Percentiles rank a stretch among this genome's conserved stretches.
These are phyloP conservation scores for Chrysanthemum seticuspe DNA, from an alignment of 129 eudicot genomes.

Conservation along the genomic window DNA sequence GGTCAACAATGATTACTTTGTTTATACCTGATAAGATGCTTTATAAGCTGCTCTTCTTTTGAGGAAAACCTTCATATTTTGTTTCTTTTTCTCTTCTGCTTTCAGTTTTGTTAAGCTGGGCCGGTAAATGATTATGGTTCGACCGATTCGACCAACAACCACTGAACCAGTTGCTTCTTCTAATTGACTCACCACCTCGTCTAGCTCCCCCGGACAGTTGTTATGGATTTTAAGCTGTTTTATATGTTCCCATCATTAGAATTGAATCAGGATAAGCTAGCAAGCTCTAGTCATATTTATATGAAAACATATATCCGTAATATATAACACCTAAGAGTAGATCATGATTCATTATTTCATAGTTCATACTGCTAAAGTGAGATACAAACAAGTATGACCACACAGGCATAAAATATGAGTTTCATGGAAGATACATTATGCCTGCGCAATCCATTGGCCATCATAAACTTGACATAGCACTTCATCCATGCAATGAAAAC, in stretches of 20 bases:
- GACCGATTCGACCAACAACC: constrained; percentile 70
- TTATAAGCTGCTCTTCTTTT: constrained; percentile 38
- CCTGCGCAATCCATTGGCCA: neutral
- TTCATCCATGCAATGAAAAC: neutral
- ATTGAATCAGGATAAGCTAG: neutral
- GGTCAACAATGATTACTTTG: neutral
- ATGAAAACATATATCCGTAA: too few relatives aligned
- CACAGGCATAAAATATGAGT: neutral
- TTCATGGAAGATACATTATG: neutral
- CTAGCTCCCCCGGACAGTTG: constrained; percentile 72
- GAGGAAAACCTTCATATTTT: constrained; percentile 37
- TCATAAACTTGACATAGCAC: neutral
- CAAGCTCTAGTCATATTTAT: neutral
- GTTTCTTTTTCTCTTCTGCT: constrained; percentile 76
- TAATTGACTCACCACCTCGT: constrained; percentile 64
- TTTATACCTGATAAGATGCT: constrained; percentile 43
- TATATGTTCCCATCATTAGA: neutral
- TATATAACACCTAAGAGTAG: neutral
- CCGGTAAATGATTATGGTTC: constrained; percentile 74
- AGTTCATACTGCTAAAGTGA: neutral
- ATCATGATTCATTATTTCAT: neutral
- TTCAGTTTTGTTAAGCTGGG: constrained; percentile 68
- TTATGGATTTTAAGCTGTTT: constrained; percentile 71
- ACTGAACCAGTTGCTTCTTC: constrained; percentile 74
- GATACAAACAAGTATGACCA: neutral